Evolutionary conservation across 2,329 filamentous ascomycete genomes (phyloP).

Genomic region (Phialophora verrucosa): DNA sequence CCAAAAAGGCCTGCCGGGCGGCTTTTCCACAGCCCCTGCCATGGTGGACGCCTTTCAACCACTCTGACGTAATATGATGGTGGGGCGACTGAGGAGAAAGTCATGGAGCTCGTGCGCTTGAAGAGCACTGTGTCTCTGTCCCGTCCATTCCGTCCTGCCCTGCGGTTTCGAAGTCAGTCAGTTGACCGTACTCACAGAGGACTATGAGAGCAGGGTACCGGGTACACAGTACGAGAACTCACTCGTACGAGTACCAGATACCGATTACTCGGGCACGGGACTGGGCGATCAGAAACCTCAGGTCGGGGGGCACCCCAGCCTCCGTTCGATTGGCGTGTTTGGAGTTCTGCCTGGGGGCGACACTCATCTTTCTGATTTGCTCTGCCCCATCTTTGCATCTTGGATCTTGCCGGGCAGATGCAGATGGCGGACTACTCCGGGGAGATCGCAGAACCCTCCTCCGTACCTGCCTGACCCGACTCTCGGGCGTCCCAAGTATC

Average conservation of each 20-base stretch:
- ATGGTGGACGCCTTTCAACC: neutral
- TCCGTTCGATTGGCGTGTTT: neutral
- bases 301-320: neutral
- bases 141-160: too few species aligned
- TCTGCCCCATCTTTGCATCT: conserved; percentile 7
- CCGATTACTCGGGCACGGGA: too few species aligned
- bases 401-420: conserved; percentile 21
- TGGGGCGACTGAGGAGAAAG: conserved; percentile 3
- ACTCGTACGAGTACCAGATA: too few species aligned
- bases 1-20: neutral
- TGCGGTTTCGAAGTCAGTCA: too few species aligned
- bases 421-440: conserved; percentile 18
- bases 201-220: neutral
- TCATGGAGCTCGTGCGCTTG: neutral
- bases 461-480: neutral
- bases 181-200: too few species aligned
- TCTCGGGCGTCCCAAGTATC: neutral
- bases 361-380: neutral
- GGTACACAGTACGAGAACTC: too few species aligned
- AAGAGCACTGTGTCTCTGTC: too few species aligned
- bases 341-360: neutral
- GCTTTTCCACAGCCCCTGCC: conserved; percentile 3
- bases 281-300: too few species aligned
- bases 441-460: conserved; percentile 9
- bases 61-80: conserved; percentile 8